Evolutionary conservation across 106 monocot species (phyloP), one percentile per base, ranked within the genome.

Genomic region (Platanthera guangdongensis): DNA sequence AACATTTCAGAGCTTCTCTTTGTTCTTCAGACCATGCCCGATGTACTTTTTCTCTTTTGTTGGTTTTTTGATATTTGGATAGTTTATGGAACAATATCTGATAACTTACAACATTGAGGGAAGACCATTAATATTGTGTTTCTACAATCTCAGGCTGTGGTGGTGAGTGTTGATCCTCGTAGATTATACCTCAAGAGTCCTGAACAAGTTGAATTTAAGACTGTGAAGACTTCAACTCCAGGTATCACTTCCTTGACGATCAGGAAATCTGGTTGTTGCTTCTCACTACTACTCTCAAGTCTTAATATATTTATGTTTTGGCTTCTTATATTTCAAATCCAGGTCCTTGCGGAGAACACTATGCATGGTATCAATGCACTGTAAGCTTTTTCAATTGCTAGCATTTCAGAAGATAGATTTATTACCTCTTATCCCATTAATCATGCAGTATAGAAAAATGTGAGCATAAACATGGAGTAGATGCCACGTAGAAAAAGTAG

Each of bases 331-430:
- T 21, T 81, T 67, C 74, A 28, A 55, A 82, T 74, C 82, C 77
- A 99, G 97, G 97, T 63, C 94, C 97, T 18, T 30, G 68, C 57
- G 97, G 97, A 76, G 94, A 99, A 92, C 86, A 90, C 74, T 99
- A 99, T 85, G 97, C 88, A 62, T 99, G 97, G 97, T 99, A 99
- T 82, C 97, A 99, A 59, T 99, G 97, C 86, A 94, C 92, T 50
- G 97, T 99, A 84, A 75, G 78, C 18, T 19, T 10, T 74, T 77
- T 64, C 12, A 21, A 11, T 49, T 22, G 45, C 47, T 13, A 21
- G 5, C 48, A 48, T 72, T 76, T 50, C 59, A 22, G 18, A 22
- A 32, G 30, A 65, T 65, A 32, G 15, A 50, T 72, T 72, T 51
- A n/a, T 50, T 51, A 8, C 18, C 15, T 47, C 21, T 18, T 45